Base-by-base conservation (phyloP, 176 grass and related monocot species). In the Lolium multiflorum region DNA sequence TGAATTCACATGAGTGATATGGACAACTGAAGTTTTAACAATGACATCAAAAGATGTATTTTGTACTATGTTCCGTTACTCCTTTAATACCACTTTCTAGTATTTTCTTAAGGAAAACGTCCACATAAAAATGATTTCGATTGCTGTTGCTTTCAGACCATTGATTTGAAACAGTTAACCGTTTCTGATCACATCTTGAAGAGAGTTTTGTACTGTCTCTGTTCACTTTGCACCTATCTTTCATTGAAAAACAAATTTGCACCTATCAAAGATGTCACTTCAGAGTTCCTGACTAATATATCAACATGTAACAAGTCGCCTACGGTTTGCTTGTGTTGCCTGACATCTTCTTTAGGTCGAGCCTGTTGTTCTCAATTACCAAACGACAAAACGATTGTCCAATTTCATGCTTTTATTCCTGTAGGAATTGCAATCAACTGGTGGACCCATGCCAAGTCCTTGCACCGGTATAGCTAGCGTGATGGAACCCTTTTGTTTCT, bases 401-500 rank as follows among this genome's bases (percentile, higher is more conserved):
- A 41, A 28, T 89, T 65, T 73, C 5, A 73, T 71, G 31, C 54
- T 64, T 17, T 17, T 64, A 71, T 54, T 68, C 26, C 28, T 39
- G 63, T 70, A 54, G 2, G 25, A 80, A 74, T 41, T 74, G 11
- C 61, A 74, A 38, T 50, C 26, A 80, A 51, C 38, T 58, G 25
- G 26, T 71, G 62, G 71, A 61, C 75, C 54, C 14, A 80, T 65
- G 49, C 77, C 74, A 85, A 58, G 66, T 85, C 47, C 12, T 74
- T 85, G 35, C 18, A 15, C 48, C 2, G 1, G 47, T 56, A 85
- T 75, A 75, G 66, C 76, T 59, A 63, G 49, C 24, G 48, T 3
- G 22, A 61, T 50, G 63, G 2, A 68, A 9, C n/a, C 14, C 52
- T 52, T 43, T 59, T n/a, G 52, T 68, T 59, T 75, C 70, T 68